Evolutionary conservation across 257 asterid genomes (phyloP), one percentile per base, ranked within the genome.

Genomic region (Lycium ferocissimum): DNA sequence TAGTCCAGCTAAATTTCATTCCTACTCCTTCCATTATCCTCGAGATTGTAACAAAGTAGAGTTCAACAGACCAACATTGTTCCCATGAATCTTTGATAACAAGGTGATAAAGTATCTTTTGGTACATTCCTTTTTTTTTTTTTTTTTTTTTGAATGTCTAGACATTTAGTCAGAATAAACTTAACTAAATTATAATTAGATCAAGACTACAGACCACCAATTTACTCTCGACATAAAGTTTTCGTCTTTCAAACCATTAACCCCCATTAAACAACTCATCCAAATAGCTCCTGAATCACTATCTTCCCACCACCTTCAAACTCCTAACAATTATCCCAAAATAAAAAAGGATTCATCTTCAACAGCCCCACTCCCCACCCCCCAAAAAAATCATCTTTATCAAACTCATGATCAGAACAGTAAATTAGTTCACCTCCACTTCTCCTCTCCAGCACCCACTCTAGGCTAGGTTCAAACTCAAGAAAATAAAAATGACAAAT

Each of bases 1-100:
- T 5, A 75, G 26, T 53, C 82, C 65, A 78, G 14, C 65, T 78
- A 63, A 76, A 6, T 26, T 1, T 76, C 63, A 76, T 76, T 76
- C 63, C 63, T 51, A 76, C 8, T 76, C 47, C 47, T 13, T 51
- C 0, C 2, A 33, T 2, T 5, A 51, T 78, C 65, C 65, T 53
- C 1, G 5, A 10, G 35, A 72, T 18, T 18, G 79, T 40, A 71
- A 0, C 17, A 2, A 72, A 9, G 45, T 72, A 72, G 0, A 72
- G 58, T 20, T 72, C 22, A 54, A 76, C 26, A 33, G 26, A 76
- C 47, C 15, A 53, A 78, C 15, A 63, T 51, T 76, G 9, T 53
- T 78, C 26, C 8, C 65, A 26, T 53, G 82, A 78, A 26, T 76
- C 82, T 26, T 53, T 78, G 47, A 9, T 47, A 51, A 26, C 9